A percentile compares a stretch with the other conserved stretches of the same genome.
Evolutionary conservation across 495 filamentous ascomycete genomes (phyloP).

Genomic region (Massariosphaeria phaeospora): DNA sequence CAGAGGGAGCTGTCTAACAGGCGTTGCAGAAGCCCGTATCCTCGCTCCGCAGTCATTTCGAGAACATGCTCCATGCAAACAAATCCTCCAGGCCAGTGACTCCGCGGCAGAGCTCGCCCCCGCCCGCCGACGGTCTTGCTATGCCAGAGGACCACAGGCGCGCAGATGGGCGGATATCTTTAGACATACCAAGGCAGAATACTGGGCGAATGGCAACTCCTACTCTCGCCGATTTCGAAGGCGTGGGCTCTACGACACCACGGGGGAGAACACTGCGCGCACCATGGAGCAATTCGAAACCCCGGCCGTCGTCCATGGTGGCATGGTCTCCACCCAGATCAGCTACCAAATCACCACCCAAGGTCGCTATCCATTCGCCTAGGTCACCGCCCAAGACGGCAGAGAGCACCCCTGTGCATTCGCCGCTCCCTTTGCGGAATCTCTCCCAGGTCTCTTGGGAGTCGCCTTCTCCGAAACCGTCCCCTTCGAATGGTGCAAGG

Average conservation of each 20-base stretch:
- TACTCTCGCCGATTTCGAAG: conserved; percentile 13
- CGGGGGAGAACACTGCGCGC: conserved; percentile 23
- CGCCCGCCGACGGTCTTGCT: conserved; percentile 4
- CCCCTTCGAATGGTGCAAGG: conserved; percentile 47
- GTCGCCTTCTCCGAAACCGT: conserved; percentile 46
- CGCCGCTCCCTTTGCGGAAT: conserved; percentile 41
- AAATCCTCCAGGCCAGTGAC: conserved; percentile 17
- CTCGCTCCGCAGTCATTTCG: conserved; percentile 86
- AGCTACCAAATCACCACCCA: conserved; percentile 63
- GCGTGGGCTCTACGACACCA: conserved; percentile 17
- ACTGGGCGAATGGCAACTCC: conserved; percentile 3
- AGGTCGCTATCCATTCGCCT: conserved; percentile 68
- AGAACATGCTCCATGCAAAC: conserved; percentile 61
- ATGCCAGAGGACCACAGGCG: conserved; percentile 20
- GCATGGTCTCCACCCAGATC: conserved; percentile 55
- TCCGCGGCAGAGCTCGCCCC: conserved; percentile 15
- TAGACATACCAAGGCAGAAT: conserved; percentile 34
- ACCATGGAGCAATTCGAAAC: conserved; percentile 38
- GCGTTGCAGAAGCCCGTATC: conserved; percentile 65
- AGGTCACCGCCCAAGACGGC: conserved; percentile 61
- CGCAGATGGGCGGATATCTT: conserved; percentile 29
- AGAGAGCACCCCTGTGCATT: conserved; percentile 30
- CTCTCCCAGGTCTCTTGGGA: conserved; percentile 46
- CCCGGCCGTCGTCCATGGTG: conserved; percentile 46
- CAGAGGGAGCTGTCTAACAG: conserved; percentile 5